phyloP scores from a whole-genome alignment of 1,139 yeast species.

The Nakaseomyces sp. region DNA sequence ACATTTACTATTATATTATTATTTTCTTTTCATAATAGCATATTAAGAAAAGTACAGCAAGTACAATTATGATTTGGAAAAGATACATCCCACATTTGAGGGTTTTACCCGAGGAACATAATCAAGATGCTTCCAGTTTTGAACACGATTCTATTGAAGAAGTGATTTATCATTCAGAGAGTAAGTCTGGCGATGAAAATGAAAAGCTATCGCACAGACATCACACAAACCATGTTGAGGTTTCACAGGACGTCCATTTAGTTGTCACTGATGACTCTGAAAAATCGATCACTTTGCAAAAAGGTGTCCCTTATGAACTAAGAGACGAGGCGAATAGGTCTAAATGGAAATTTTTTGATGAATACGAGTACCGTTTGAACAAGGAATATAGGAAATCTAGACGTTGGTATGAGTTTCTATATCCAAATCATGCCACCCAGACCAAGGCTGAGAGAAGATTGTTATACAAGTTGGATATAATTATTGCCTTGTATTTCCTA shows the following conservation, averaged over 20 bases:
- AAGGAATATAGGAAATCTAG: conserved; percentile 36
- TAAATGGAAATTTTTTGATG: conserved; percentile 60
- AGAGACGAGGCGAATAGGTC: conserved; percentile 47
- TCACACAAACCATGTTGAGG: not conserved
- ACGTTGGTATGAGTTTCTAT: conserved; percentile 44
- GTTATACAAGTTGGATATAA: conserved; percentile 52
- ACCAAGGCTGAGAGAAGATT: conserved; percentile 46
- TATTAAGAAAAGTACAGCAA: not conserved
- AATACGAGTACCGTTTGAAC: conserved; percentile 50
- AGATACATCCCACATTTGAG: conserved; percentile 22
- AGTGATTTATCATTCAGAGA: conserved; percentile 2
- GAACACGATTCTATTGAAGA: conserved; percentile 7
- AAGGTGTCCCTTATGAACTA: conserved; percentile 29
- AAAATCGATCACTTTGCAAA: conserved; percentile 11
- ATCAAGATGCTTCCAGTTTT: conserved; percentile 5
- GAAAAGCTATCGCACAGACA: not conserved
- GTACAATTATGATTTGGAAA: conserved; percentile 10
- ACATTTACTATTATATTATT: not conserved
- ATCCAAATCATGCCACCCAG: conserved; percentile 42
- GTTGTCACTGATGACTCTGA: not conserved
- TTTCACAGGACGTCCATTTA: conserved; percentile 1
- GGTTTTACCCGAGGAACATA: conserved; percentile 21
- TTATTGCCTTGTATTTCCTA: conserved; percentile 51
- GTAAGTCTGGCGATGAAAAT: not conserved
- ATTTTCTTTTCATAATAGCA: not conserved